Conservation (phyloP, 2,329 filamentous ascomycete species). For the Colletotrichum horii region DNA sequence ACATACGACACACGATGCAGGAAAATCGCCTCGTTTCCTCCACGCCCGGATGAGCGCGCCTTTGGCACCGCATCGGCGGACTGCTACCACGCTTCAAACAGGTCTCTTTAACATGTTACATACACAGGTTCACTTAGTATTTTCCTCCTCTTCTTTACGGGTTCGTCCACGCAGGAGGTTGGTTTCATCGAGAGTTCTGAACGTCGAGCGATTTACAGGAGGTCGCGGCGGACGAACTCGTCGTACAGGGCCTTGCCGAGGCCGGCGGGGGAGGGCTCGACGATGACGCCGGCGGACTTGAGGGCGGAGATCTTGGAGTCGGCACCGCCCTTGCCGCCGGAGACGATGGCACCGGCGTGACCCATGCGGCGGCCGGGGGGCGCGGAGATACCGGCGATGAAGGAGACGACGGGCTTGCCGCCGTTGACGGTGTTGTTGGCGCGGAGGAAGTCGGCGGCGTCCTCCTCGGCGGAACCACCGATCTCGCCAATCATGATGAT, state of each 20-base stretch:
- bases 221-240: conserved; percentile 94
- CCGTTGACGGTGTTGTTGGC: conserved; percentile 85
- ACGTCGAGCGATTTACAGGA: conserved; percentile 70
- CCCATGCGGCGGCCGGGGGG: conserved; percentile 97
- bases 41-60: neutral
- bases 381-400: conserved; percentile 98
- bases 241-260: conserved; percentile 93
- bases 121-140: conserved; percentile 14
- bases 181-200: neutral
- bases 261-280: conserved; percentile 90
- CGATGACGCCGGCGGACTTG: conserved; percentile 90
- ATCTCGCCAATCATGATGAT: conserved; percentile 99
- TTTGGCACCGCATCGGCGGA: neutral
- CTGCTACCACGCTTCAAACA: conserved; percentile 9
- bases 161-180: neutral
- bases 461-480: conserved; percentile 95
- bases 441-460: conserved; percentile 95
- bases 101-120: conserved; percentile 21
- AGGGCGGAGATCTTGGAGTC: conserved; percentile 98
- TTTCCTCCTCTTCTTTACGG: neutral
- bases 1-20: neutral
- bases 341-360: conserved; percentile 97
- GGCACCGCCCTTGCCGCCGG: conserved; percentile 95
- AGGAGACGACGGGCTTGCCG: conserved; percentile 93
- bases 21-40: neutral